phyloP scores from a whole-genome alignment of 106 monocot genomes.

The Apostasia shenzhenica region DNA sequence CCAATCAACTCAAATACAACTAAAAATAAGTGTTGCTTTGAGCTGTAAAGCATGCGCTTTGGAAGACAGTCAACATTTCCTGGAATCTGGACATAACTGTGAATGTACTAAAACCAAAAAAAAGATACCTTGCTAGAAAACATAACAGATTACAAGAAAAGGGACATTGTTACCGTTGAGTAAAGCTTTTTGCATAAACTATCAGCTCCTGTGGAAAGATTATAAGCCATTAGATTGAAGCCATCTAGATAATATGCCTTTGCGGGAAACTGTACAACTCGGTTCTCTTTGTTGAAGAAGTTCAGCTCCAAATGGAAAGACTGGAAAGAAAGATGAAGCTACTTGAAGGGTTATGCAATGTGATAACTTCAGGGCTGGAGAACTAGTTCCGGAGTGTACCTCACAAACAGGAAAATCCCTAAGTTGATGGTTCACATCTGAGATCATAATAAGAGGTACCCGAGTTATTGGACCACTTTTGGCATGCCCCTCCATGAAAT shows the following conservation, averaged over 20 bases:
- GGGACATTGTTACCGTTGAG: slow-evolving; percentile 41
- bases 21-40: slow-evolving; percentile 89
- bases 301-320: slow-evolving; percentile 95
- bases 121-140: background rate
- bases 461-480: slow-evolving; percentile 86
- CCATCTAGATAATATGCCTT: slow-evolving; percentile 94
- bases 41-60: slow-evolving; percentile 78
- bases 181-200: slow-evolving; percentile 92
- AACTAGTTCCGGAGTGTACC: slow-evolving; percentile 26
- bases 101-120: slow-evolving; percentile 2
- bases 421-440: slow-evolving; percentile 51
- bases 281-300: slow-evolving; percentile 90
- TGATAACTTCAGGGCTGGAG: background rate
- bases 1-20: slow-evolving; percentile 76
- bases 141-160: background rate
- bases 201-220: slow-evolving; percentile 73
- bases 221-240: slow-evolving; percentile 92
- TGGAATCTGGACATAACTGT: slow-evolving; percentile 49
- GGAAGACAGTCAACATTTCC: slow-evolving; percentile 85
- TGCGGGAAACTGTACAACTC: slow-evolving; percentile 83
- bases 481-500: slow-evolving; percentile 98
- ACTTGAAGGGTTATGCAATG: slow-evolving; percentile 9
- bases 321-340: slow-evolving; percentile 32
- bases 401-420: slow-evolving; percentile 91
- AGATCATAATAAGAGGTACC: slow-evolving; percentile 85